Base-by-base conservation (phyloP, 192 early-diverging fungal genomes). In the Coemansia sp. region DNA sequence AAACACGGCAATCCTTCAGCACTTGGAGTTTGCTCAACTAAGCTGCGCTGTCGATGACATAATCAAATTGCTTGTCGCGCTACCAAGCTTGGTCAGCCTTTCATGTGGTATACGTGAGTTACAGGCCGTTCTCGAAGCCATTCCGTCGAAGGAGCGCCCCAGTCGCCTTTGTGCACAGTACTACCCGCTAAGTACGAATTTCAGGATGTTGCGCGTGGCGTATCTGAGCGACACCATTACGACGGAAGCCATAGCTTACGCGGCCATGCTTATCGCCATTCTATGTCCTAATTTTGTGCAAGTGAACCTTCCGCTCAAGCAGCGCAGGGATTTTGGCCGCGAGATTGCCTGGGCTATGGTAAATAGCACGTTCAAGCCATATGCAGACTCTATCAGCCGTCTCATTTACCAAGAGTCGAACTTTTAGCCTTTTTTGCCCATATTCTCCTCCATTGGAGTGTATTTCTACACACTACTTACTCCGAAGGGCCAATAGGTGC, bases 341-440 rank as follows among this genome's bases (percentile, higher is more conserved):
- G 58, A 60, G 58, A 60, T 60, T 10, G 58, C 58, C 6, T 39
- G 58, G 58, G 58, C 35, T 6, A 7, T 9, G 8, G 35, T 60
- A 6, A 39, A 21, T 14, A 17, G 28, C 17, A 21, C 35, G 35
- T 60, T 60, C 58, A 39, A 60, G 58, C 35, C 58, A 1, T 60
- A 60, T 19, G 58, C 58, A n/a, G 58, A 37, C 35, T 21, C 35
- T n/a, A n/a, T 60, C 7, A 8, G 58, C 59, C 59, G 37, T 8
- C 59, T 61, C 19, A 40, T 61, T 11, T 61, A 40, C 10, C 35
- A n/a, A 13, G 37, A 26, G 26, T 26, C 26, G 26, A 26, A 26
- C 26, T 26, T 26, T 26, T 26, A 26, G 26, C 26, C 26, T 26
- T 26, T 26, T 26, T 26, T 26, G 28, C 55, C 55, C 55, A 58